Evolutionary conservation across 2,329 filamentous ascomycete genomes (phyloP), one percentile per base, ranked within the genome.

Genomic region (Colletotrichum musicola): DNA sequence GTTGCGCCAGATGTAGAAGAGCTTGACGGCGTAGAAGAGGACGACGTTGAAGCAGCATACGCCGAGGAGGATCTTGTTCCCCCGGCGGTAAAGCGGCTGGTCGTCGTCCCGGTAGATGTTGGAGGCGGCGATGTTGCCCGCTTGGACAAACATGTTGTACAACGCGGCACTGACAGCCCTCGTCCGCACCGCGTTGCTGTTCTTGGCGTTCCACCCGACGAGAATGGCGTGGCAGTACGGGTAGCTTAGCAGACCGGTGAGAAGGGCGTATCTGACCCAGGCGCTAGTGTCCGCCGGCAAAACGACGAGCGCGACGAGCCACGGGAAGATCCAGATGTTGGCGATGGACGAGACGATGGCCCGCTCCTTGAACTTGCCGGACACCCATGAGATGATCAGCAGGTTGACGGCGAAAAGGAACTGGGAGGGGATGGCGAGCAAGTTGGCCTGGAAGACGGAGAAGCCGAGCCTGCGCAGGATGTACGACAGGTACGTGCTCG

Each of bases 61-160:
- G 0, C 76, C 84, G 10, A 88, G 76, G 6, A 89, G 75, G 10
- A 84, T 78, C 69, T 79, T 82, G 73, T 87, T 87, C 0, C 85
- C 85, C 0, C 81, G 78, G 5, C 79, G 77, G 69, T 88, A 89
- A 22, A 85, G 75, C 1, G 87, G 86, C 72, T 82, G 80, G 72
- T 89, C 87, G 49, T 87, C 85, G 18, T 84, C 77, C 25, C 86
- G 84, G 72, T 89, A 89, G 67, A 89, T 85, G 77, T 89, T 81
- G 35, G 75, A 74, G 2, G 77, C 77, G 14, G 83, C 78, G 62
- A 85, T 83, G 62, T 80, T 81, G 2, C 81, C 79, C n/a, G 75
- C 72, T 71, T 83, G 83, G 7, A 84, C 80, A 46, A 81, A 80
- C 76, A 71, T 85, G 71, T 86, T 86, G 76, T 86, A 86, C 22